phyloP scores from a whole-genome alignment of 2,329 filamentous ascomycete genomes.

The Cordyceps farinosa region DNA sequence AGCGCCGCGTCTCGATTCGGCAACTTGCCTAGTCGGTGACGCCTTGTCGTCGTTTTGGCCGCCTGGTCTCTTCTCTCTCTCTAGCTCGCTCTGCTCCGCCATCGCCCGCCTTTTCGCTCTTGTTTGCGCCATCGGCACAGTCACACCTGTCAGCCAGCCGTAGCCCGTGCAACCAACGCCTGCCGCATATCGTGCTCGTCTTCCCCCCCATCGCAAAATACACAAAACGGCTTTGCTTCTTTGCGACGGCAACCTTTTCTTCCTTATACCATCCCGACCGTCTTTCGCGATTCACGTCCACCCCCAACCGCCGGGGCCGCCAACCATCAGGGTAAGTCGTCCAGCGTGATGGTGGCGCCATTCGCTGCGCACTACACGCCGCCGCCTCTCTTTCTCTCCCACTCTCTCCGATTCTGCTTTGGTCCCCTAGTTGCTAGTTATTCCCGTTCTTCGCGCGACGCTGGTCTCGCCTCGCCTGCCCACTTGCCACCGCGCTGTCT shows the following conservation, averaged over 20 bases:
- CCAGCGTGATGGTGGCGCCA: neutral
- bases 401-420: neutral
- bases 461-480: neutral
- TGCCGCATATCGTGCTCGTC: neutral
- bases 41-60: conserved; percentile 10
- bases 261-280: neutral
- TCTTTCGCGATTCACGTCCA: neutral
- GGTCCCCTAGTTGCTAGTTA: neutral
- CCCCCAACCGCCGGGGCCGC: neutral
- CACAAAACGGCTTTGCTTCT: no score
- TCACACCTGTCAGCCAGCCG: conserved; percentile 12
- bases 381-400: neutral
- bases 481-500: neutral
- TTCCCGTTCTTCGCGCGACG: neutral
- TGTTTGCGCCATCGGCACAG: conserved; percentile 13
- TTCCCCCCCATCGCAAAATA: neutral
- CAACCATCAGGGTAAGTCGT: conserved; percentile 14
- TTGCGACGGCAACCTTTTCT: neutral
- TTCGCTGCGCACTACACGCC: neutral
- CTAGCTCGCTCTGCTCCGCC: neutral
- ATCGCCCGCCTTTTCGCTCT: conserved; percentile 5
- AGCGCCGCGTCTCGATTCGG: conserved; percentile 17
- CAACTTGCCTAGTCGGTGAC: conserved; percentile 16
- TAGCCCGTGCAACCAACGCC: neutral
- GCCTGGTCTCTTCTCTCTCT: neutral